Conservation (phyloP, 2,329 filamentous ascomycete genomes). For the Ceratocystis huliohia region DNA sequence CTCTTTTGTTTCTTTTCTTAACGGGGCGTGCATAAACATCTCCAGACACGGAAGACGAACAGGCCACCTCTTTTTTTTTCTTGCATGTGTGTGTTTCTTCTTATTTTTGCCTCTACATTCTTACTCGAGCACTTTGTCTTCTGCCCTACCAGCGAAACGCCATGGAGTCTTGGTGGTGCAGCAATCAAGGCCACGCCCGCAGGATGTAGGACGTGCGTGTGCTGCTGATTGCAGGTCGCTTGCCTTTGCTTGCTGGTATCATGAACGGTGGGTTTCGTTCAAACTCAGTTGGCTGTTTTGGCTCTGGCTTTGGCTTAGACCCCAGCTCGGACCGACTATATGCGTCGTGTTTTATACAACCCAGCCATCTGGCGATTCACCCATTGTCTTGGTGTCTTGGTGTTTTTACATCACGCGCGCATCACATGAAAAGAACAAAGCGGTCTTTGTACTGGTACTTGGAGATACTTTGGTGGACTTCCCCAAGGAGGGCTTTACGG, state of each 20-base stretch:
- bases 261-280: background rate
- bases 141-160: too few relatives aligned
- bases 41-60: background rate
- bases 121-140: too few relatives aligned
- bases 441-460: background rate
- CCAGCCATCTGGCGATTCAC: conserved; percentile 3
- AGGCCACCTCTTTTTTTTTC: background rate
- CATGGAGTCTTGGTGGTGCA: background rate
- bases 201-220: too few relatives aligned
- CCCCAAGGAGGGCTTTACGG: background rate
- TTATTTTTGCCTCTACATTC: background rate
- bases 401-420: background rate
- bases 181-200: background rate
- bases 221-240: background rate
- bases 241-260: background rate
- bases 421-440: background rate
- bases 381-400: background rate
- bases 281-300: background rate
- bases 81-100: background rate
- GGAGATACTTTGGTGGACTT: background rate
- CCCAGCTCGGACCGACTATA: conserved; percentile 2
- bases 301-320: background rate
- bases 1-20: background rate
- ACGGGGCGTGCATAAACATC: conserved; percentile 1
- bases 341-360: background rate